These are phyloP conservation scores for Collybia sordida DNA, from an alignment of 768 basidiomycete species.

Conservation along the genomic window DNA sequence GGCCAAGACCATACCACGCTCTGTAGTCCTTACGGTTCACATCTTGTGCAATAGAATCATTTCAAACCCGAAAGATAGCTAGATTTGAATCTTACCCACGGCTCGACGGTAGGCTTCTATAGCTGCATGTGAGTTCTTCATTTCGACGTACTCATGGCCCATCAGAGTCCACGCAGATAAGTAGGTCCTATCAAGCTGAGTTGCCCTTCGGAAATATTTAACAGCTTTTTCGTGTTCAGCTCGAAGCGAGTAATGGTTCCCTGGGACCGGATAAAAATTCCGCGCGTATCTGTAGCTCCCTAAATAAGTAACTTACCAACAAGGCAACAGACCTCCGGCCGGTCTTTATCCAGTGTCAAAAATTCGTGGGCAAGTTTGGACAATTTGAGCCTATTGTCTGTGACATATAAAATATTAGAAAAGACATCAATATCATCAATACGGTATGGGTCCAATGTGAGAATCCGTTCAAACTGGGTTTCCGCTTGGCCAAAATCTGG, in stretches of 20 bases:
- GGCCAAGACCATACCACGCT: constrained; percentile 98
- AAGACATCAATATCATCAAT: constrained; percentile 95
- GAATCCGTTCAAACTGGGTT: constrained; percentile 80
- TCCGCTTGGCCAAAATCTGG: constrained; percentile 89
- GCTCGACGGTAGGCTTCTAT: constrained; percentile 97
- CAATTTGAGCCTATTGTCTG: constrained; percentile 83
- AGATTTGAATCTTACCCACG: constrained; percentile 62
- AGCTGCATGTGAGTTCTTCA: constrained; percentile 99
- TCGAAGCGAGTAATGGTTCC: constrained; percentile 95
- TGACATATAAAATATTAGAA: constrained; percentile 96
- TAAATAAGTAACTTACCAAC: constrained; percentile 64
- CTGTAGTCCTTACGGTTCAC: constrained; percentile 96
- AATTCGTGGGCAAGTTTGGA: constrained; percentile 93
- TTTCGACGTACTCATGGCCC: constrained; percentile 98
- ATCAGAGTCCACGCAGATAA: constrained; percentile 98
- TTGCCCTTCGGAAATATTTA: constrained; percentile 90
- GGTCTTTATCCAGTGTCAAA: constrained; percentile 83
- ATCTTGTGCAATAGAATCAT: constrained; percentile 45
- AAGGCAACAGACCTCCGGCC: constrained; percentile 95
- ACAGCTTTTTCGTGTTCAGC: constrained; percentile 96
- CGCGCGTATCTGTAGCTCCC: not conserved
- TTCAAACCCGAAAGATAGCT: not conserved
- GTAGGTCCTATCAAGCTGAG: constrained; percentile 93
- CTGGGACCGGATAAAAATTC: constrained; percentile 37
- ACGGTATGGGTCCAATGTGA: constrained; percentile 78